These are phyloP conservation scores for Murraya koenigii DNA, from an alignment of 345 rosid species.

Conservation along the genomic window DNA sequence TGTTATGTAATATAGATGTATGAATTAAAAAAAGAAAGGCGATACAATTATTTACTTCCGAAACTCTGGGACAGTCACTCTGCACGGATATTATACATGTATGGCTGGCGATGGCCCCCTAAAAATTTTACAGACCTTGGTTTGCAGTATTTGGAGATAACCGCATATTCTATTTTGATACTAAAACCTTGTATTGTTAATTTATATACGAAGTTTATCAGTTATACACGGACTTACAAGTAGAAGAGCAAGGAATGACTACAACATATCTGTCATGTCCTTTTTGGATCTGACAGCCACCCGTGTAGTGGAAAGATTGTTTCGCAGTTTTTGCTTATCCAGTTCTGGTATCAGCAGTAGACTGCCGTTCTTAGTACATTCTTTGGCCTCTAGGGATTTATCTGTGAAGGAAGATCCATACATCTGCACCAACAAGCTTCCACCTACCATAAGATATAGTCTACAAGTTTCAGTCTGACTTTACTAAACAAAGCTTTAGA, in stretches of 20 bases:
- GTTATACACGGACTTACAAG: not conserved
- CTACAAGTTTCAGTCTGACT: not conserved
- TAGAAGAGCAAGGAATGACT: not conserved
- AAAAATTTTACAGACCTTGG: not conserved
- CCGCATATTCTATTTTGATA: not conserved
- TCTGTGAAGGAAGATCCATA: slow-evolving; percentile 3
- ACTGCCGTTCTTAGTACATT: not conserved
- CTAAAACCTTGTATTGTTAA: not conserved
- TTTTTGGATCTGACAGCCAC: slow-evolving; percentile 20
- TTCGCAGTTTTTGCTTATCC: slow-evolving; percentile 20
- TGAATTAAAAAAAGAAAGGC: too few relatives aligned
- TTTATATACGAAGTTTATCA: not conserved
- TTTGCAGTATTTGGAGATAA: not conserved
- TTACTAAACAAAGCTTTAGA: too few relatives aligned
- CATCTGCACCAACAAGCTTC: slow-evolving; percentile 32
- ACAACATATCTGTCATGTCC: slow-evolving; percentile 13
- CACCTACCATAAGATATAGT: slow-evolving; percentile 12
- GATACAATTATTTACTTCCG: too few relatives aligned
- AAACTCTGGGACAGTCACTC: too few relatives aligned
- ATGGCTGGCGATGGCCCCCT: not conserved
- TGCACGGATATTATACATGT: not conserved
- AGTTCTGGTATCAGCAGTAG: not conserved
- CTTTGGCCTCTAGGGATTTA: slow-evolving; percentile 8
- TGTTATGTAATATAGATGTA: too few relatives aligned
- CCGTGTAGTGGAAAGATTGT: slow-evolving; percentile 19